Conservation (phyloP, 2,329 filamentous ascomycete genomes). For the Ustulina deusta region DNA sequence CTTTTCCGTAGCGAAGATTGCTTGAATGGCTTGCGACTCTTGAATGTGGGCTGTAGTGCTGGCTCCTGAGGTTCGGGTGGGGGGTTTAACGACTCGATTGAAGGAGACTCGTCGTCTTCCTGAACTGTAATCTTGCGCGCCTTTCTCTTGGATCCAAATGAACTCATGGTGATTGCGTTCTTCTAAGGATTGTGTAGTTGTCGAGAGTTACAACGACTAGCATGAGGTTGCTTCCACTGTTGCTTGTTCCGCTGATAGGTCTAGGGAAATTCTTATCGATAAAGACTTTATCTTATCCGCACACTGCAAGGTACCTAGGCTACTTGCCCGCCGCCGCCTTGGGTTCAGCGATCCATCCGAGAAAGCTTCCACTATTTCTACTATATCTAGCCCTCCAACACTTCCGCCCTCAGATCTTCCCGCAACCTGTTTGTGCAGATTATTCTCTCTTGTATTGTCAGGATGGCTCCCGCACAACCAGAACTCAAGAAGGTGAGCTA, state of each 20-base stretch:
- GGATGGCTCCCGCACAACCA: conserved; percentile 98
- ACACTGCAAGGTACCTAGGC: conserved; percentile 16
- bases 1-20: conserved; percentile 70
- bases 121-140: conserved; percentile 80
- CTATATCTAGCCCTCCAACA: conserved; percentile 23
- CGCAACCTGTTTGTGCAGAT: conserved; percentile 23
- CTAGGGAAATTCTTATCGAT: conserved; percentile 45
- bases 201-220: conserved; percentile 13
- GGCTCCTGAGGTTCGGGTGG: conserved; percentile 51
- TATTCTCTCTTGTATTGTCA: conserved; percentile 51
- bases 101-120: conserved; percentile 66
- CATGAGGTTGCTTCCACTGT: conserved; percentile 1
- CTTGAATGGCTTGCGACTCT: conserved; percentile 62
- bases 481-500: conserved; percentile 92
- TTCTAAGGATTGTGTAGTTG: conserved; percentile 32
- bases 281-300: conserved; percentile 41
- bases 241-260: conserved; percentile 7
- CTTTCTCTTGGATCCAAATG: conserved; percentile 72
- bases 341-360: conserved; percentile 6
- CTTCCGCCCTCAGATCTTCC: conserved; percentile 26
- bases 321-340: conserved; percentile 16
- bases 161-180: conserved; percentile 58
- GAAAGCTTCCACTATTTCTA: conserved; percentile 29
- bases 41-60: conserved; percentile 57
- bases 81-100: conserved; percentile 44